phyloP scores from a whole-genome alignment of 2,329 filamentous ascomycete species.

The Aureobasidium sp. region DNA sequence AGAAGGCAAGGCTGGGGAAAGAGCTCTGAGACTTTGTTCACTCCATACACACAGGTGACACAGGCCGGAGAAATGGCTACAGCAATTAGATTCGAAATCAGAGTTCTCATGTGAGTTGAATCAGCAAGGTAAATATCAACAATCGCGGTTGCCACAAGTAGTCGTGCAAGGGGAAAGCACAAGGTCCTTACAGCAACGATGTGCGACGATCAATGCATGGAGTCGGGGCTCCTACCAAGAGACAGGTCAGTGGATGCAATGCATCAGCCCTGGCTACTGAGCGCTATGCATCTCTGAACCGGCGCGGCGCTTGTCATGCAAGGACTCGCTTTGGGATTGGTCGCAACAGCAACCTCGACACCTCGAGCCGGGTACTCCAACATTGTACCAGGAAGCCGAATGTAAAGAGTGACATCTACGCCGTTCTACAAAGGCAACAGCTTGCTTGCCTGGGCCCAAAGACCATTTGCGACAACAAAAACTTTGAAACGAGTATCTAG shows the following conservation, averaged over 20 bases:
- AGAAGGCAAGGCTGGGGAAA: neutral
- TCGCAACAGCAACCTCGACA: neutral
- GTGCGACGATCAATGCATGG: slow-evolving; percentile 8
- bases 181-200: slow-evolving; percentile 5
- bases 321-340: neutral
- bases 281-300: neutral
- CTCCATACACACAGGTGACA: neutral
- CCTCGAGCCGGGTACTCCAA: neutral
- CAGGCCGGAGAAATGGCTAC: neutral
- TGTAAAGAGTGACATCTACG: no score
- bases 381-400: neutral
- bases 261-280: neutral
- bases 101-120: neutral
- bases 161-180: slow-evolving; percentile 2
- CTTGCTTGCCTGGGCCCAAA: neutral
- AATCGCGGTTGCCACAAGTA: neutral
- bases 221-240: neutral
- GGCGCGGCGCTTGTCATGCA: slow-evolving; percentile 5
- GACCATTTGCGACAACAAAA: neutral
- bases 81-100: neutral
- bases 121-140: slow-evolving; percentile 1
- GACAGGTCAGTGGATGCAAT: slow-evolving; percentile 4
- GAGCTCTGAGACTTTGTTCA: neutral
- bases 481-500: neutral
- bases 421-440: neutral